A percentile compares a stretch with the other conserved stretches of the same genome.
phyloP scores from a whole-genome alignment of 805 yeast species.

The Saitoella complicata region DNA sequence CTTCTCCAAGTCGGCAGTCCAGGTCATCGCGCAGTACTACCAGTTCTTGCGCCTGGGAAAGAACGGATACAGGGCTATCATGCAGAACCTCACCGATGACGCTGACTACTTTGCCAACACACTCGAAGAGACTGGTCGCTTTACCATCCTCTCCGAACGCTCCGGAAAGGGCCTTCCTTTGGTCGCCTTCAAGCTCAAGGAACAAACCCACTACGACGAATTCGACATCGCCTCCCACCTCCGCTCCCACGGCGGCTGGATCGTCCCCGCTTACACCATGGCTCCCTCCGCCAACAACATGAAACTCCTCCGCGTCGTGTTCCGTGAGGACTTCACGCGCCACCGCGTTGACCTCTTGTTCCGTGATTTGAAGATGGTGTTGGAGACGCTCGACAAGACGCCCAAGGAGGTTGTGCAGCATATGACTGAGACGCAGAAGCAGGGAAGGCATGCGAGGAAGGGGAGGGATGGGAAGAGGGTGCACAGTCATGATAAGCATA shows the following conservation, averaged over 20 bases:
- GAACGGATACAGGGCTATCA: conserved; percentile 52
- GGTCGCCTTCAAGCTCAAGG: conserved; percentile 65
- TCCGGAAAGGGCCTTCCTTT: conserved; percentile 80
- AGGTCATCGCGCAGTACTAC: conserved; percentile 75
- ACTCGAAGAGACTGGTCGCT: conserved; percentile 48
- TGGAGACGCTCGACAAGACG: not conserved
- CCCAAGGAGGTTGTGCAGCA: not conserved
- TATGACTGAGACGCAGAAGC: not conserved
- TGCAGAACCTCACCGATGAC: conserved; percentile 46
- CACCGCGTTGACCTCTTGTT: conserved; percentile 32
- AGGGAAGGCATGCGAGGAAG: too few relatives aligned
- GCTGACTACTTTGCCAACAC: conserved; percentile 50
- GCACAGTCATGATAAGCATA: too few relatives aligned
- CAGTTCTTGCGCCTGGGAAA: conserved; percentile 56
- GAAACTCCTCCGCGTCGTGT: conserved; percentile 76
- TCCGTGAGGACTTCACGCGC: conserved; percentile 50
- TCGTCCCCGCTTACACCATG: conserved; percentile 68
- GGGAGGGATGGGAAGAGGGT: too few relatives aligned
- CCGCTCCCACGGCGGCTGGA: conserved; percentile 68
- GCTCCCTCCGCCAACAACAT: conserved; percentile 41
- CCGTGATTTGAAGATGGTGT: not conserved
- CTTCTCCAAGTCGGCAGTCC: conserved; percentile 86
- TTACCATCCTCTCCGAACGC: conserved; percentile 59
- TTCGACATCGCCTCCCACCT: conserved; percentile 61
- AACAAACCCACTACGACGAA: conserved; percentile 37